Percentiles rank a stretch among this genome's conserved stretches.
These are phyloP conservation scores for Mortierella sp. DNA, from an alignment of 371 early-diverging fungal species.

Conservation along the genomic window DNA sequence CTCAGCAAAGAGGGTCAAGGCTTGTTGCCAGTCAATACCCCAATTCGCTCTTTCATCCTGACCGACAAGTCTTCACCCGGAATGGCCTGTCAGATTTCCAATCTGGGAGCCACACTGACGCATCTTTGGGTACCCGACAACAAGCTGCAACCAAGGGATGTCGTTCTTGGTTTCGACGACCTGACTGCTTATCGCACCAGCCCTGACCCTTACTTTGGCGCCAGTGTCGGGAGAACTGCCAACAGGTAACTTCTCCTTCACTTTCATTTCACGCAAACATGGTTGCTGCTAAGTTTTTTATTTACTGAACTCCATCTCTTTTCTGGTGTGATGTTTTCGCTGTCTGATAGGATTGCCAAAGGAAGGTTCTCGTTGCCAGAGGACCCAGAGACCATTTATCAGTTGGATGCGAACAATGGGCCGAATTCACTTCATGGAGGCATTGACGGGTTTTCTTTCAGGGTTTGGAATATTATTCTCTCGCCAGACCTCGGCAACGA, in stretches of 20 bases:
- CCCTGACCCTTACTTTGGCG: conserved; percentile 64
- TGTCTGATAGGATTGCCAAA: conserved; percentile 61
- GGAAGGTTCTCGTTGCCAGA: conserved; percentile 59
- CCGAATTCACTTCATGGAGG: conserved; percentile 69
- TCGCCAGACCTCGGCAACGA: conserved; percentile 23
- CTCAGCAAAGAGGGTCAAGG: conserved; percentile 40
- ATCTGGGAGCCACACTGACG: conserved; percentile 63
- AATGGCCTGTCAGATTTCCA: conserved; percentile 47
- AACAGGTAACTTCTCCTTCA: conserved; percentile 25
- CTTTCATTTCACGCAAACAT: neutral
- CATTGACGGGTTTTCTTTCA: conserved; percentile 58
- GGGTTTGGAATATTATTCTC: conserved; percentile 54
- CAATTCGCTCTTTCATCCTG: conserved; percentile 45
- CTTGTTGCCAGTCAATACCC: conserved; percentile 26
- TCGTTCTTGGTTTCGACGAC: conserved; percentile 67
- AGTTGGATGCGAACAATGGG: conserved; percentile 62
- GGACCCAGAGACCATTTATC: conserved; percentile 50
- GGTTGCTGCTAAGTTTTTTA: neutral
- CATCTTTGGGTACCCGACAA: conserved; percentile 59
- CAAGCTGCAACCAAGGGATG: conserved; percentile 47
- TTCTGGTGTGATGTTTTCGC: neutral
- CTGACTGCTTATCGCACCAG: conserved; percentile 51
- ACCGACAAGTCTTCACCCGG: conserved; percentile 44
- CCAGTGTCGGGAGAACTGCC: conserved; percentile 62
- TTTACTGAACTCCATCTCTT: neutral